Conservation (phyloP, 2,329 filamentous ascomycete species). For the Fusarium clavum region DNA sequence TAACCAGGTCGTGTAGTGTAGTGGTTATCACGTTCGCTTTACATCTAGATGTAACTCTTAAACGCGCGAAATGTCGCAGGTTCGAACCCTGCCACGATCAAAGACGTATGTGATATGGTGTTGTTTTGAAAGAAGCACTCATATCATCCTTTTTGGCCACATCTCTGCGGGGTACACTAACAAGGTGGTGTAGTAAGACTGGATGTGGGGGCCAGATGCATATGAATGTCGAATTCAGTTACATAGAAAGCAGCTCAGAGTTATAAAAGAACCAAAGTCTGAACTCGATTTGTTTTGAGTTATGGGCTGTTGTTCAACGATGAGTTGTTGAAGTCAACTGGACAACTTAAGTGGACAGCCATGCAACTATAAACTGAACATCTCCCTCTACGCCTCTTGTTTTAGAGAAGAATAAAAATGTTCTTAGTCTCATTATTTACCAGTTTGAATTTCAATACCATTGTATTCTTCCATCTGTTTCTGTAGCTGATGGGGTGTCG, state of each 20-base stretch:
- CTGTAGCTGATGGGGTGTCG: not conserved
- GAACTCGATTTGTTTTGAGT: not conserved
- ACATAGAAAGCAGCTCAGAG: not conserved
- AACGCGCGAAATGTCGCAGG: not conserved
- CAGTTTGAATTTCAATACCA: not conserved
- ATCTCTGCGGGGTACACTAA: not conserved
- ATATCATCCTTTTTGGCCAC: not conserved
- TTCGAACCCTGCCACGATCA: not conserved
- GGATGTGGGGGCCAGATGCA: not conserved
- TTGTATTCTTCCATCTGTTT: not conserved
- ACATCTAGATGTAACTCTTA: not conserved
- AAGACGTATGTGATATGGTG: not conserved
- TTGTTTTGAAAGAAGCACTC: not conserved
- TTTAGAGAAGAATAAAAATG: not conserved
- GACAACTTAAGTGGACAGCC: not conserved
- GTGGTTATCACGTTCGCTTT: not conserved
- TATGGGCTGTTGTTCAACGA: not conserved
- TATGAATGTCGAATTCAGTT: not conserved
- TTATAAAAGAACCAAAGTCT: not conserved
- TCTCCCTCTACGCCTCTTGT: fast-evolving
- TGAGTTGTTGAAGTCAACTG: not conserved
- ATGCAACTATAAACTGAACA: not conserved
- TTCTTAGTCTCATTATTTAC: fast-evolving
- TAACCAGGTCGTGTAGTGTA: not conserved
- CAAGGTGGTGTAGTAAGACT: not conserved